phyloP scores from a whole-genome alignment of 2,329 filamentous ascomycete species.

The Aureobasidium pullulans region DNA sequence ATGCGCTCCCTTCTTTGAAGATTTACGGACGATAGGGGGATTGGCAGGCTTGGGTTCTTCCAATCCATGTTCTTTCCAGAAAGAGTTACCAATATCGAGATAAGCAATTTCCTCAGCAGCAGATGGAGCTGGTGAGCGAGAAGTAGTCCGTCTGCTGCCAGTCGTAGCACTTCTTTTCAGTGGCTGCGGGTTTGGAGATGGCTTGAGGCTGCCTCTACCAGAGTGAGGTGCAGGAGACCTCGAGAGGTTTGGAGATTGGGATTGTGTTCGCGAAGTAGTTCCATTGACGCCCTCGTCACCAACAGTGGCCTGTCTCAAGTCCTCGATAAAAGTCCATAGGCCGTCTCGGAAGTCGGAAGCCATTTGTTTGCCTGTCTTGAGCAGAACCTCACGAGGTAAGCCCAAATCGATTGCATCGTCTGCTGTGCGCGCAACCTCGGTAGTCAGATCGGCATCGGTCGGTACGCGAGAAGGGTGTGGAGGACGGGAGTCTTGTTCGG shows the following conservation, averaged over 20 bases:
- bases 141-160: not conserved
- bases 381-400: conserved; percentile 42
- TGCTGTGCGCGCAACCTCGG: conserved; percentile 27
- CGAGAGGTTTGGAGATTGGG: conserved; percentile 1
- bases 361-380: conserved; percentile 63
- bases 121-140: not conserved
- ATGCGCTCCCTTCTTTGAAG: conserved; percentile 9
- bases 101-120: conserved; percentile 16
- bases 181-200: not conserved
- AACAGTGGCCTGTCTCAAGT: conserved; percentile 89
- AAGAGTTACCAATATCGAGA: conserved; percentile 33
- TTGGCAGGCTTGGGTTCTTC: conserved; percentile 27
- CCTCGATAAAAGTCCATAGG: conserved; percentile 89
- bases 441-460: conserved; percentile 19
- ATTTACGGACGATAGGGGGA: conserved; percentile 3
- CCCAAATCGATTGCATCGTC: conserved; percentile 20
- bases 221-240: conserved; percentile 8
- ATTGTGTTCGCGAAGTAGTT: conserved; percentile 9
- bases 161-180: conserved; percentile 13
- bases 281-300: conserved; percentile 65
- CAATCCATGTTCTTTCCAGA: conserved; percentile 37
- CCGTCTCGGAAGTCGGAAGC: conserved; percentile 85
- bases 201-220: not conserved
- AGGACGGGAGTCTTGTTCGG: not conserved
- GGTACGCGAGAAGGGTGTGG: conserved; percentile 3